Base-by-base conservation (phyloP, 2,329 filamentous ascomycete genomes). In the Cordyceps cateniannulata region DNA sequence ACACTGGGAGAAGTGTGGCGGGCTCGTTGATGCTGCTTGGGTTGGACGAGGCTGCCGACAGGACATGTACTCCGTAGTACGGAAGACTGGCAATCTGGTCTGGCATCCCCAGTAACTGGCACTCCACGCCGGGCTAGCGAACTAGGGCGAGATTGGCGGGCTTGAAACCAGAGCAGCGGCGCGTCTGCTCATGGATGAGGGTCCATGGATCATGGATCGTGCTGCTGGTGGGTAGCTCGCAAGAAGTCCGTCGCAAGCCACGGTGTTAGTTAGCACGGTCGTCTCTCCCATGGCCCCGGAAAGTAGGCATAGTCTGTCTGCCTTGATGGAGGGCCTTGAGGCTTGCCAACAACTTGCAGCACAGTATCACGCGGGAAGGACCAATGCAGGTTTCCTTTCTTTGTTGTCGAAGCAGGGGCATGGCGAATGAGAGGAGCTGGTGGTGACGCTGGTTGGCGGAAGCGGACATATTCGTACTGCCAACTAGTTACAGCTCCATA, bases 41-140 rank as follows among this genome's bases (percentile, higher is more conserved):
- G 42, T 38, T 45, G 42, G 53, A 56, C 53, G 53, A 56, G 53
- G 53, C 53, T 56, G n/a, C 52, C 52, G 50, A 38, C 22, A 50
- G 25, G 25, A 25, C 20, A 22, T 35, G 14, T 35, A 3, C 10
- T 32, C 29, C 29, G 29, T 10, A 2, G 32, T 35, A 35, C 32
- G 32, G 32, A 12, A 35, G 32, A 12, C 32, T 35, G 32, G 32
- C 32, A 35, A 35, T 35, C 32, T 35, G 32, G 32, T 12, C 14
- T 35, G 22, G 44, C 44, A 47, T 47, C 18, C 5, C 38, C 38
- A 42, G 38, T 2, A n/a, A 48, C 45, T 18, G 24, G 20, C 14
- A 25, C 25, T 32, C 42, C 22, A n/a, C n/a, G 53, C n/a, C n/a
- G 35, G 18, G 35, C 35, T 44, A 40, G 38, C 24, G 16, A 29